Base-by-base conservation (phyloP, 176 grass and related monocot genomes). In the Chloris gayana region DNA sequence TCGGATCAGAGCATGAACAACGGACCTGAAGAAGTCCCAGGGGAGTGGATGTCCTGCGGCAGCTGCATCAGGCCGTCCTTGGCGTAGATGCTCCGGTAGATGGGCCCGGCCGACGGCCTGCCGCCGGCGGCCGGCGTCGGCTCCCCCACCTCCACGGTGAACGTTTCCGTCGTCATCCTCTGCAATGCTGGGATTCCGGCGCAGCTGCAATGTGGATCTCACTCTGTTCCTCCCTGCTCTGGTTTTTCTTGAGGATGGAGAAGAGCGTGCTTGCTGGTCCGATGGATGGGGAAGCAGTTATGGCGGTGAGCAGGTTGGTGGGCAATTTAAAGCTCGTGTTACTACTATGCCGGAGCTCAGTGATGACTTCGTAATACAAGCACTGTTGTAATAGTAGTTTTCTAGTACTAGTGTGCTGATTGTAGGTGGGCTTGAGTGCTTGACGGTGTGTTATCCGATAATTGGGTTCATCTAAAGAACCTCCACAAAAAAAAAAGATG, bases 11-110 rank as follows among this genome's bases (percentile, higher is more conserved):
- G 14, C 12, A 68, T 13, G 7, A 13, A 6, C 4, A 37, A 59
- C 58, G 27, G 2, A 98, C 95, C 95, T 93, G 77, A 98, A 95
- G 74, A 98, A 91, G 26, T 98, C 95, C 95, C 95, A 98, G 2
- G 90, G 95, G 92, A 95, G 1, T 91, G 84, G 42, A 91, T 77
- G 24, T 83, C 92, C 63, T 45, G n/a, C 0, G 92, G 92, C 14
- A 91, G 63, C 78, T 86, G 62, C 84, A 98, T 77, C 64, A 98
- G 88, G 9, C 90, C 90, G 31, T 95, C 88, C 88, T 79, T 94
- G 51, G 90, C 88, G 39, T 91, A 95, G 87, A 93, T 86, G 75
- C 84, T 85, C 67, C 92, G 85, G 85, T 95, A 95, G 51, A 98
- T 69, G 0, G 95, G 84, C 19, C 95, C 95, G 3, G 84, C 82